phyloP scores from a whole-genome alignment of 306 rosid species.

The Gleditsia sinensis region DNA sequence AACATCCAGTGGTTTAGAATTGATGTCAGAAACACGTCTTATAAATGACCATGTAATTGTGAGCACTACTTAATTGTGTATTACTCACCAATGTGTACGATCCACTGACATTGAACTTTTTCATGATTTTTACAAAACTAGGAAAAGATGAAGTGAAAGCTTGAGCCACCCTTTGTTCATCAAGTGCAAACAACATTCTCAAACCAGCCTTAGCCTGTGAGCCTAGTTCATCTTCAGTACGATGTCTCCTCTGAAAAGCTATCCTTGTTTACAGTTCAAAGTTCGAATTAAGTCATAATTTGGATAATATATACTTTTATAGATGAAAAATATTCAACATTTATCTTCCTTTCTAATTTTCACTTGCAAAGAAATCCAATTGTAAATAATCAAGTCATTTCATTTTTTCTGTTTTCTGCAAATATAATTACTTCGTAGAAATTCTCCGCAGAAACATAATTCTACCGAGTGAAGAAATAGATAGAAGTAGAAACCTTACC shows the following conservation, averaged over 20 bases:
- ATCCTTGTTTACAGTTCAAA: constrained; percentile 46
- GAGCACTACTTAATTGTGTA: constrained; percentile 25
- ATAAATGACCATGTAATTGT: not conserved
- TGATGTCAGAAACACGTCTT: constrained; percentile 12
- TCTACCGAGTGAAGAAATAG: constrained; percentile 20
- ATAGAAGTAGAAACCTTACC: constrained; percentile 61
- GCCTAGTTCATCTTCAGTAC: constrained; percentile 62
- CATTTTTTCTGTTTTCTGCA: not conserved
- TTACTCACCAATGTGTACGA: constrained; percentile 84
- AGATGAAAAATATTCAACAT: constrained; percentile 25
- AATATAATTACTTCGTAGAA: constrained; percentile 15
- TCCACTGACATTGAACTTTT: constrained; percentile 85
- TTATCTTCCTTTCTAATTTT: constrained; percentile 15
- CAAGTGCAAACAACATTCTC: constrained; percentile 77
- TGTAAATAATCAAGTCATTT: constrained; percentile 16
- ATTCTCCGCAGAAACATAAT: constrained; percentile 18
- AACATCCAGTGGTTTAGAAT: constrained; percentile 22
- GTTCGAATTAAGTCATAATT: constrained; percentile 33
- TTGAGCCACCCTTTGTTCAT: constrained; percentile 74
- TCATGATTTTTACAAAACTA: constrained; percentile 88
- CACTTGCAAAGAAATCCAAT: constrained; percentile 15
- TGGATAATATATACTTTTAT: constrained; percentile 13
- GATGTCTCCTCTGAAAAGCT: constrained; percentile 58
- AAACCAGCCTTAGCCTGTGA: constrained; percentile 64
- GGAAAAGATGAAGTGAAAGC: constrained; percentile 83